Conservation (phyloP, 352 stramenopile genomes). For the Blastocystis sp. region DNA sequence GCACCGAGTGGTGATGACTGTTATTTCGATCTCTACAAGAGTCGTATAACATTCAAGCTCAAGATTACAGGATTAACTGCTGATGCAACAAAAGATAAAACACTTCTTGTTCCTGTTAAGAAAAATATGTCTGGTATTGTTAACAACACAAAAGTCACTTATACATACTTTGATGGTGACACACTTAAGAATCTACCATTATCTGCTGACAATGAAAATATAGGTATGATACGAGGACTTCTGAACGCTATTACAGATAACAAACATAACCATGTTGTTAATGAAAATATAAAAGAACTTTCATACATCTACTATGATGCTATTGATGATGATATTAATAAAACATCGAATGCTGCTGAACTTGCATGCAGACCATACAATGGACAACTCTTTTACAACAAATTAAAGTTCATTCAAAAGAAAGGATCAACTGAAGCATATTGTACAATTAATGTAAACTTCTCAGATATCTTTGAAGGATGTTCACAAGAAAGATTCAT, state of each 20-base stretch:
- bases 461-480: neutral
- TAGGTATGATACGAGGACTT: neutral
- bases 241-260: neutral
- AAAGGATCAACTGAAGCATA: neutral
- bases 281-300: neutral
- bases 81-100: neutral
- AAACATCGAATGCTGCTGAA: neutral
- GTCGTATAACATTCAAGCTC: neutral
- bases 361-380: neutral
- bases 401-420: neutral
- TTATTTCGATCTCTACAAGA: neutral
- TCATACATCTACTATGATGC: neutral
- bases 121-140: neutral
- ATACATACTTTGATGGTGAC: neutral
- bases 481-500: neutral
- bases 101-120: neutral
- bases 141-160: neutral
- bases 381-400: neutral
- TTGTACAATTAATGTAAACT: neutral
- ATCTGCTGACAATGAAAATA: neutral
- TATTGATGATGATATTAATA: neutral
- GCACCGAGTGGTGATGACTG: neutral
- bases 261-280: neutral
- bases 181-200: neutral
- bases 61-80: neutral